phyloP scores from a whole-genome alignment of 2,329 filamentous ascomycete genomes.

The Lecanicillium sp. region DNA sequence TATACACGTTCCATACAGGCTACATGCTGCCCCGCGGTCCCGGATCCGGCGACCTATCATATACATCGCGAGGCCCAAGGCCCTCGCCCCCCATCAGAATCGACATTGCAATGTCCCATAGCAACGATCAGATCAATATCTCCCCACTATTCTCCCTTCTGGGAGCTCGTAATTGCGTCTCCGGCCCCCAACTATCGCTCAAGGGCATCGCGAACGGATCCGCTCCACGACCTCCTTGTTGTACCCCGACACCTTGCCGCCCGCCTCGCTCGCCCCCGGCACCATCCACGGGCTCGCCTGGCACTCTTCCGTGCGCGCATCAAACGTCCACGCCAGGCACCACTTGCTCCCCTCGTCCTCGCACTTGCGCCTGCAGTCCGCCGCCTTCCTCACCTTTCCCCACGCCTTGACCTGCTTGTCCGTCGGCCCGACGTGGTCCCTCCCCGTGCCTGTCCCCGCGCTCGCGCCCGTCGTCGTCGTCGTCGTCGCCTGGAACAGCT shows the following conservation, averaged over 20 bases:
- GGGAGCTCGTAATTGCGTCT: not conserved
- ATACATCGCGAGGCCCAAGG: too few relatives aligned
- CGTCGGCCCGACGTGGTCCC: conserved; percentile 46
- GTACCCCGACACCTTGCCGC: conserved; percentile 26
- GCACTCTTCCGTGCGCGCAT: conserved; percentile 34
- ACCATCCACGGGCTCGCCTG: conserved; percentile 45
- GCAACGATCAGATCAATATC: not conserved
- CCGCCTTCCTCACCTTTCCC: conserved; percentile 31
- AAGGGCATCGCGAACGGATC: conserved; percentile 21
- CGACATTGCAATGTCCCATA: too few relatives aligned
- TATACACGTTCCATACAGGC: too few relatives aligned
- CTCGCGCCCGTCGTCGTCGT: conserved; percentile 17
- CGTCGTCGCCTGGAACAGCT: conserved; percentile 36
- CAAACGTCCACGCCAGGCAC: conserved; percentile 49
- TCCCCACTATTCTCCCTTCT: not conserved
- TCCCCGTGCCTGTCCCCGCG: too few relatives aligned
- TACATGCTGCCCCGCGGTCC: too few relatives aligned
- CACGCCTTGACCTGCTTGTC: conserved; percentile 37
- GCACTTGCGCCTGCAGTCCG: conserved; percentile 40
- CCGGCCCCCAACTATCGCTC: not conserved
- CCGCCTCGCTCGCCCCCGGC: conserved; percentile 30
- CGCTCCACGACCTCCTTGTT: conserved; percentile 26
- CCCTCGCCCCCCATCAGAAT: too few relatives aligned
- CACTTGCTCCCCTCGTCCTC: conserved; percentile 24
- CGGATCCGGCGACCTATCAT: too few relatives aligned